Evolutionary conservation across 176 grass and related monocot genomes (phyloP), one percentile per base, ranked within the genome.

Genomic region (Dactylis glomerata): DNA sequence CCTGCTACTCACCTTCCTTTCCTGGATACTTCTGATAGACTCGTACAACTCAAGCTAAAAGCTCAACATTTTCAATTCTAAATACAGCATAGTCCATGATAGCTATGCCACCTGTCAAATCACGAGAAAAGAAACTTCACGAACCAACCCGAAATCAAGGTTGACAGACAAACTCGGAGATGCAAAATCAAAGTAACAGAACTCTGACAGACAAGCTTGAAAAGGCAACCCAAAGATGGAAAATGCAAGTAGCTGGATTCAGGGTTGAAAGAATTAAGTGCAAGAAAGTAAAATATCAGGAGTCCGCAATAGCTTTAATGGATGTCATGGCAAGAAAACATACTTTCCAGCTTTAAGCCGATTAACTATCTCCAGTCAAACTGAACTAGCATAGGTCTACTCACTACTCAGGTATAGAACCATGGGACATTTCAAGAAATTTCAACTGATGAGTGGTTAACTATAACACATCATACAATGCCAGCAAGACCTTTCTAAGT

Each of bases 1-100:
- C 52, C 16, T 75, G 10, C 50, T 75, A 62, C 76, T 80, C 89
- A 76, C 32, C 75, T 84, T 87, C 76, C 75, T 76, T 81, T 91
- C 81, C 75, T 84, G 49, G 85, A 69, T 36, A 70, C 57, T 84
- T 80, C 89, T 84, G 20, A 54, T 57, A 84, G 67, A 87, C 10
- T 8, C 2, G 27, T 19, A 64, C 61, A 37, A 5, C 57, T 84
- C 38, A 37, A 68, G 57, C 45, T 79, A 87, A 68, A 76, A 54
- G 72, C 71, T 58, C 50, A 30, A 44, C 59, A 51, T 87, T 50
- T 59, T 68, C 31, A 31, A 54, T 58, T 62, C 68, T 70, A 28
- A 34, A 81, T 34, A 63, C 3, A 52, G 33, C 64, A 27, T 26
- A 69, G 72, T 83, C 69, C 68, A 84, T 59, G 81, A 70, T 52